Evolutionary conservation across 2,329 filamentous ascomycete genomes (phyloP), one percentile per base, ranked within the genome.

Genomic region (Sodiomyces alkalinus): DNA sequence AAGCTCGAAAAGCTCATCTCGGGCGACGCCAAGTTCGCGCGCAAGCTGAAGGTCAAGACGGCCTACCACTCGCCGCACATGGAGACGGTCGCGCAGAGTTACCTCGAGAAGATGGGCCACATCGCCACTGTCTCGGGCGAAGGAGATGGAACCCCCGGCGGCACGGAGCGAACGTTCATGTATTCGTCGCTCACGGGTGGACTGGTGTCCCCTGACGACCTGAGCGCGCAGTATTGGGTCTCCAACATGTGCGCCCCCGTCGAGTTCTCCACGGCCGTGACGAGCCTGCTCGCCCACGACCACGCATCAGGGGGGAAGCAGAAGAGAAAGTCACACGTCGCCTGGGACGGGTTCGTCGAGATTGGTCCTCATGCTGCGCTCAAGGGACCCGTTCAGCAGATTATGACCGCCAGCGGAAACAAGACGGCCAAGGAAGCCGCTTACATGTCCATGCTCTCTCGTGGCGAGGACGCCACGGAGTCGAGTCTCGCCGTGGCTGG

Each of bases 41-140:
- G 39, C 3, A 41, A 32, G 44, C 34, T 44, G 4, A 31, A 33
- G 2, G 38, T 41, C 2, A 26, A 36, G 2, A 31, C 35, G 0
- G 41, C 39, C 1, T 44, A 43, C 26, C 41, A 44, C 21, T 44
- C 40, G 4, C 19, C n/a, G 2, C 39, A 41, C 5, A 39, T 44
- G 35, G n/a, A 19, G 4, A 18, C 14, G 5, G 27, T 30, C 5
- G 32, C 27, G 3, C 19, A 26, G 11, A 6, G 11, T 6, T 22
- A 22, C 11, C 21, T 9, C 19, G 19, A 17, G 7, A 19, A 29
- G 10, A 28, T 32, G 1, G 22, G 12, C 4, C 22, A 15, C 1
- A 5, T 32, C 14, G 18, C 28, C 11, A 28, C 8, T 3, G 3
- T 13, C 3, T 8, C 7, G 6, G 11, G 12, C 12, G 20, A 8